Conservation (phyloP, 495 filamentous ascomycete genomes). For the Talaromyces liani region DNA sequence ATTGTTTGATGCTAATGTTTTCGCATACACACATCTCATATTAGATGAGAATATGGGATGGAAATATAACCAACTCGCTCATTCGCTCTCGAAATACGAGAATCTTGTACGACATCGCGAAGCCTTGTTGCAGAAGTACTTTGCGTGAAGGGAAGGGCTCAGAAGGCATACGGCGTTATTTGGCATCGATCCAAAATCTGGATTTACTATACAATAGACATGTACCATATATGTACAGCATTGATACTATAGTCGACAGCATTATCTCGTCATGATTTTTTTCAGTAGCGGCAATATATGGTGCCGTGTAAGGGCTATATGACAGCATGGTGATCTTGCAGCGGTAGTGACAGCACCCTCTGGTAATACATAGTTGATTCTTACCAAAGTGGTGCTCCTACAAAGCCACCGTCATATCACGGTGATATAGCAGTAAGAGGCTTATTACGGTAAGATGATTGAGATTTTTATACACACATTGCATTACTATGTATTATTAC, state of each 20-base stretch:
- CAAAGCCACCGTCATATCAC: too few relatives aligned
- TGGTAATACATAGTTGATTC: too few relatives aligned
- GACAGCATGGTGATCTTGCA: too few relatives aligned
- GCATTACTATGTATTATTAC: too few relatives aligned
- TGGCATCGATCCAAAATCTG: conserved; percentile 10
- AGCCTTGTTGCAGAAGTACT: conserved; percentile 34
- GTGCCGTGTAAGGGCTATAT: too few relatives aligned
- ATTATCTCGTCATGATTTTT: background rate
- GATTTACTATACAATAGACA: conserved; percentile 8
- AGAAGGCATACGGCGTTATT: conserved; percentile 10
- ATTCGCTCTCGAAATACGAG: conserved; percentile 30
- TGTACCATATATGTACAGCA: conserved; percentile 11
- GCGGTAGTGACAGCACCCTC: too few relatives aligned
- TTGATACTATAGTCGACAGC: conserved; percentile 6
- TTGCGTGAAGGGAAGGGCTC: background rate
- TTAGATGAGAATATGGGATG: conserved; percentile 54
- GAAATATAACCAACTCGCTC: conserved; percentile 39
- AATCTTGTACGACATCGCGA: conserved; percentile 51
- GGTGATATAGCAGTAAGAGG: too few relatives aligned
- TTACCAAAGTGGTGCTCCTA: too few relatives aligned
- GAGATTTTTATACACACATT: too few relatives aligned
- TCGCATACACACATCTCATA: conserved; percentile 83
- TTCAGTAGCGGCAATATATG: too few relatives aligned
- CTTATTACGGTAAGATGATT: too few relatives aligned
- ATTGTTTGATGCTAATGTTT: conserved; percentile 80